Base-by-base conservation (phyloP, 129 eudicot genomes). In the Dittrichia graveolens region DNA sequence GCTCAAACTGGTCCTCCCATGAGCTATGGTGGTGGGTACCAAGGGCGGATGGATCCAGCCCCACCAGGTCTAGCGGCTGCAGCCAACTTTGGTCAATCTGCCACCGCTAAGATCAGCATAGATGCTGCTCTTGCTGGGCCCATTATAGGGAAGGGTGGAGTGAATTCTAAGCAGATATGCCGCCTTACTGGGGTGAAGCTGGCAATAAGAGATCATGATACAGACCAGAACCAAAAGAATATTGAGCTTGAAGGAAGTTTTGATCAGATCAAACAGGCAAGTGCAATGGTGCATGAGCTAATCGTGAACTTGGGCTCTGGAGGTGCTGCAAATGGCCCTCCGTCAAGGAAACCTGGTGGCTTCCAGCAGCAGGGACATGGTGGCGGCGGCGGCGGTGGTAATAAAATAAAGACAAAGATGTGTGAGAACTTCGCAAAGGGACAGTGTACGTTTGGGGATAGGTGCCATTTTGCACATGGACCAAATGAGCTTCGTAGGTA, bases 401-500 rank as follows among this genome's bases (percentile, higher is more conserved):
- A 83, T 52, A 77, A 77, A 34, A 79, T 79, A 37, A 89, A 89
- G 81, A 89, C 83, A 7, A 89, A 89, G 81, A 70, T 80, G 79
- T 86, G 96, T 16, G 89, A 83, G 66, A 86, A 86, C 49, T 89
- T 89, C 55, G 68, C 85, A 0, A 89, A 82, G 79, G 91, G 91
- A 34, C 73, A 65, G 72, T 89, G 91, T 72, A 84, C 85, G 10
- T 89, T 84, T 58, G 89, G 89, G 16, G 91, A 89, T 3, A 89
- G 78, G 81, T 89, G 95, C 41, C 89, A 86, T 82, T 89, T 86
- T 80, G 96, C 96, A 10, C 96, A 89, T 77, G 87, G 91, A 24
- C 81, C 74, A 0, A 58, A 66, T 31, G 96, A 89, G 86, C 61
- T 84, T 74, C 83, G 85, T 31, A 76, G 76, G 71, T 76, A 76